These are phyloP conservation scores for Dactylonectria macrodidyma DNA, from an alignment of 2,329 filamentous ascomycete genomes.

Conservation along the genomic window DNA sequence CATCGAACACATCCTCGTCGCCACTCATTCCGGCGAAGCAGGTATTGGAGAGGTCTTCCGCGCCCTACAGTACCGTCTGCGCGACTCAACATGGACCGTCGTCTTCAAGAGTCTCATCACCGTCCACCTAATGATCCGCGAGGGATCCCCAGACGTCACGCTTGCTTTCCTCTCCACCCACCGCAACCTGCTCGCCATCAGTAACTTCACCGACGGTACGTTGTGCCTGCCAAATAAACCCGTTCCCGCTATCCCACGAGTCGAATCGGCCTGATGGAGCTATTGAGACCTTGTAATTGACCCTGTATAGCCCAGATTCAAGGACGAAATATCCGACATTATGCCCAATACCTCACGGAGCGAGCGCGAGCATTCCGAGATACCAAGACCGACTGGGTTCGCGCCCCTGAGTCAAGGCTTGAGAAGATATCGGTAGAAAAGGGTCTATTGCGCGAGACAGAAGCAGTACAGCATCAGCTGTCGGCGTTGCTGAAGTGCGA, in stretches of 20 bases:
- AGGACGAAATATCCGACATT: conserved; percentile 93
- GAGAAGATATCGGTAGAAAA: conserved; percentile 93
- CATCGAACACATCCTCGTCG: conserved; percentile 97
- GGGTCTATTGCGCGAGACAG: conserved; percentile 91
- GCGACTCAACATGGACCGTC: conserved; percentile 99
- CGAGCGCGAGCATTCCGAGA: conserved; percentile 86
- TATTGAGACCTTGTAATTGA: conserved; percentile 26
- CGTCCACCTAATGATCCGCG: conserved; percentile 96
- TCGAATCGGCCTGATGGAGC: not conserved
- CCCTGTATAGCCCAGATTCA: conserved; percentile 84
- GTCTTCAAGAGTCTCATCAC: conserved; percentile 98
- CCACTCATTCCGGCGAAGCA: conserved; percentile 94
- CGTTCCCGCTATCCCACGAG: not conserved
- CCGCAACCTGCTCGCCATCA: conserved; percentile 87
- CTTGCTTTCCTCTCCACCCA: conserved; percentile 87
- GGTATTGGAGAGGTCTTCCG: conserved; percentile 97
- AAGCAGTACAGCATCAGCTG: conserved; percentile 90
- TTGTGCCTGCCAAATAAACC: conserved; percentile 34
- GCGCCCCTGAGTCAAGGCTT: conserved; percentile 84
- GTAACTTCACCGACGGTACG: conserved; percentile 92
- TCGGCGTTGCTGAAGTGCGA: conserved; percentile 90
- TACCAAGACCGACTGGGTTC: conserved; percentile 91
- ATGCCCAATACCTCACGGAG: conserved; percentile 88
- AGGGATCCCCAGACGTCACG: conserved; percentile 91
- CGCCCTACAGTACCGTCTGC: conserved; percentile 87